A percentile compares a stretch with the other conserved stretches of the same genome.
Evolutionary conservation across 1,284 basidiomycete species (phyloP).

Genomic region (Tremellales sp.): DNA sequence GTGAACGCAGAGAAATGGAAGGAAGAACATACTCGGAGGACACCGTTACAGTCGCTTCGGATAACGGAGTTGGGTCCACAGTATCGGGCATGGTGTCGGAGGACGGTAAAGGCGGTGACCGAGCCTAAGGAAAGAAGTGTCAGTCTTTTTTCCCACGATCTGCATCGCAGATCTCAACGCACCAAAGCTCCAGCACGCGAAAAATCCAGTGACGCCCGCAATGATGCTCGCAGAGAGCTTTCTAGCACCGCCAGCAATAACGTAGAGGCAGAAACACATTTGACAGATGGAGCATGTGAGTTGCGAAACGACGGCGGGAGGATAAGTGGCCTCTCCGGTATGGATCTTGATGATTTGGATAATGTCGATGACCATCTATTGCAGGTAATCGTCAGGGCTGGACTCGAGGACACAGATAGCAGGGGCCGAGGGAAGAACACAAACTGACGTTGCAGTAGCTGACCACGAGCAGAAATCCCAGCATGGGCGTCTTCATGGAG

Average conservation of each 20-base stretch:
- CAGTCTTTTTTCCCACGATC: neutral
- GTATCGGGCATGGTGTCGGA: conserved; percentile 20
- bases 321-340: conserved; percentile 17
- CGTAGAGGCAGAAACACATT: conserved; percentile 14
- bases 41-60: conserved; percentile 25
- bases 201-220: conserved; percentile 17
- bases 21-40: conserved; percentile 17
- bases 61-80: conserved; percentile 14
- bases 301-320: conserved; percentile 28
- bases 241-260: conserved; percentile 16
- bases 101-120: conserved; percentile 23
- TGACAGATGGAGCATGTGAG: conserved; percentile 25
- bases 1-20: neutral
- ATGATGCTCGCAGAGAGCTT: conserved; percentile 21
- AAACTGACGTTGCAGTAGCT: conserved; percentile 12
- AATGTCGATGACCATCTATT: conserved; percentile 29
- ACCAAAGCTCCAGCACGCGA: conserved; percentile 26
- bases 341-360: conserved; percentile 26
- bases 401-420: neutral
- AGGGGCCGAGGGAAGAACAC: neutral
- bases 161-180: conserved; percentile 6
- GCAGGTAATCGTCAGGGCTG: neutral
- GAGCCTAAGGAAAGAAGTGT: conserved; percentile 10
- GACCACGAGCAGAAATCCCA: conserved; percentile 8
- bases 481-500: conserved; percentile 5